These are phyloP conservation scores for Polytolypa hystricis DNA, from an alignment of 2,329 filamentous ascomycete species.

Conservation along the genomic window DNA sequence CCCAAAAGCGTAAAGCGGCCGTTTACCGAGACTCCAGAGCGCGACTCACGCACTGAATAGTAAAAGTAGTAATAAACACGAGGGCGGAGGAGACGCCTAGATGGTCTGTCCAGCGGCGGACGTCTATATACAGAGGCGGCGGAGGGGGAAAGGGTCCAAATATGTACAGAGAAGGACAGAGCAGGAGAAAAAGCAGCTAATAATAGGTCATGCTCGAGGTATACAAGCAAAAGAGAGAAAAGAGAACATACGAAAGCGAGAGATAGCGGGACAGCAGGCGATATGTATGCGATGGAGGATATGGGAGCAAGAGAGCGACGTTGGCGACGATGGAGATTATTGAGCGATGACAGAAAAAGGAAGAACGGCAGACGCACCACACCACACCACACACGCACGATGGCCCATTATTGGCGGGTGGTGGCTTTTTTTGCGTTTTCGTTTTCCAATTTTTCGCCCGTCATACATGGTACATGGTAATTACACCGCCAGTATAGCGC, in stretches of 20 bases:
- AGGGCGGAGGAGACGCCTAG: no score
- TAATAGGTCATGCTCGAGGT: no score
- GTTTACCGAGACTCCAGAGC: not conserved
- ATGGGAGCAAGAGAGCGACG: not conserved
- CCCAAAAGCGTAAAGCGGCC: not conserved
- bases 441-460: no score
- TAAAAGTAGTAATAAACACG: no score
- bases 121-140: not conserved
- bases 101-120: no score
- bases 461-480: no score
- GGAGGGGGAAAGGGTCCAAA: not conserved
- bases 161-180: not conserved
- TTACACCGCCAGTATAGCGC: no score
- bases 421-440: no score
- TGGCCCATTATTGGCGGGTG: no score
- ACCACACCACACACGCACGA: no score
- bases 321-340: not conserved
- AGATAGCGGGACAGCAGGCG: not conserved
- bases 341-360: no score
- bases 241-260: not conserved
- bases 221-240: not conserved
- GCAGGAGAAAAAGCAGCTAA: slow-evolving; percentile 33
- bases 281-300: not conserved
- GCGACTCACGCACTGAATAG: not conserved
- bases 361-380: no score